A percentile compares a stretch with the other conserved stretches of the same genome.
Conservation (phyloP, 1,284 basidiomycete species). For the Malassezia psittaci region DNA sequence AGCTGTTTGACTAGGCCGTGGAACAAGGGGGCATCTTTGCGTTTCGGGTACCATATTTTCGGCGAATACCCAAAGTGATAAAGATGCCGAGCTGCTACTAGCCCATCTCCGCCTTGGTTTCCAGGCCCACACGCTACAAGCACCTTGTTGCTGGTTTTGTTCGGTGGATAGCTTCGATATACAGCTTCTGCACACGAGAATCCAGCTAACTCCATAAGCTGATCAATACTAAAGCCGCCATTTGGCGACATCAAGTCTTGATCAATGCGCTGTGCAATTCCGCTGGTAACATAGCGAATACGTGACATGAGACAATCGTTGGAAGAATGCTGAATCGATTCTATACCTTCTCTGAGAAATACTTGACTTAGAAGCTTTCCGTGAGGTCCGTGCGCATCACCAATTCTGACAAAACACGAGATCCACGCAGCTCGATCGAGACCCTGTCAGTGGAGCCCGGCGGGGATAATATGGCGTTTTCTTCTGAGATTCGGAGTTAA, state of each 20-base stretch:
- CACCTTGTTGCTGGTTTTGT: slow-evolving; percentile 52
- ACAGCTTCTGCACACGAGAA: slow-evolving; percentile 84
- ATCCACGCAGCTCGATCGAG: no score
- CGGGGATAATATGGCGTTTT: no score
- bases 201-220: slow-evolving; percentile 98
- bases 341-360: no score
- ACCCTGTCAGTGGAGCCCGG: no score
- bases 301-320: background rate
- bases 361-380: no score
- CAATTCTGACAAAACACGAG: no score
- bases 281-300: slow-evolving; percentile 34
- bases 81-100: slow-evolving; percentile 89
- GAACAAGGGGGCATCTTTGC: slow-evolving; percentile 37
- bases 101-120: slow-evolving; percentile 73
- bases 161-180: slow-evolving; percentile 62
- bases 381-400: no score
- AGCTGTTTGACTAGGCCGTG: slow-evolving; percentile 72
- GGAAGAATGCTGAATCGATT: no score
- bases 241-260: slow-evolving; percentile 33
- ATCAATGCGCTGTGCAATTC: slow-evolving; percentile 33
- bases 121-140: slow-evolving; percentile 92
- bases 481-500: no score
- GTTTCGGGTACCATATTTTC: slow-evolving; percentile 40
- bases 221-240: slow-evolving; percentile 38
- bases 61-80: slow-evolving; percentile 42